These are phyloP conservation scores for Dalbergia cochinchinensis DNA, from an alignment of 306 rosid species.

Conservation along the genomic window DNA sequence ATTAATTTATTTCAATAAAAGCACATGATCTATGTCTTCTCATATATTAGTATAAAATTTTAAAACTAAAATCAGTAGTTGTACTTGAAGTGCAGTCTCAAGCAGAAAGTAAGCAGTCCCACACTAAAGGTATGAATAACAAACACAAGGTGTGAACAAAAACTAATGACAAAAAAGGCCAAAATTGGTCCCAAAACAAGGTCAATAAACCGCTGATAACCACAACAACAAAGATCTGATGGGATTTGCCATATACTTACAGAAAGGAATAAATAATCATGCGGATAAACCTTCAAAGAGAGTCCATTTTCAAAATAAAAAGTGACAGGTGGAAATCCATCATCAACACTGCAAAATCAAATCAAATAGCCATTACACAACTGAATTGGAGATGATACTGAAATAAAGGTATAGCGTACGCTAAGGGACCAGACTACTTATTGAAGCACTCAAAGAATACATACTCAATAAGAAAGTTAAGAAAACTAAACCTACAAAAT, in stretches of 20 bases:
- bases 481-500: constrained; percentile 33
- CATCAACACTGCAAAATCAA: constrained; percentile 79
- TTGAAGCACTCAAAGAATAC: constrained; percentile 37
- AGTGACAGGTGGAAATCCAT: constrained; percentile 85
- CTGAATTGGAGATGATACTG: constrained; percentile 31
- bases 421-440: constrained; percentile 25
- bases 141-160: constrained; percentile 9
- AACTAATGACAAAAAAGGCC: constrained; percentile 21
- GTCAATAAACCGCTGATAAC: constrained; percentile 13
- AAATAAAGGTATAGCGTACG: constrained; percentile 29
- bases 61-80: background rate
- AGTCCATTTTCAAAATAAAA: constrained; percentile 90
- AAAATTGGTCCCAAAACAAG: constrained; percentile 37
- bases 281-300: constrained; percentile 89
- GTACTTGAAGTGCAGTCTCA: constrained; percentile 18
- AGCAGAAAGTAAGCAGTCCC: constrained; percentile 25
- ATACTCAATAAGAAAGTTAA: constrained; percentile 16
- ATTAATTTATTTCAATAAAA: constrained; percentile 1
- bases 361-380: constrained; percentile 29
- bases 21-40: background rate
- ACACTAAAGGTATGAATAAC: constrained; percentile 18
- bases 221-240: constrained; percentile 22
- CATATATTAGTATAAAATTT: background rate
- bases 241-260: constrained; percentile 64
- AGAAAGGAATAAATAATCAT: constrained; percentile 79